These are phyloP conservation scores for Thelephora terrestris DNA, from an alignment of 1,284 basidiomycete genomes.

Conservation along the genomic window DNA sequence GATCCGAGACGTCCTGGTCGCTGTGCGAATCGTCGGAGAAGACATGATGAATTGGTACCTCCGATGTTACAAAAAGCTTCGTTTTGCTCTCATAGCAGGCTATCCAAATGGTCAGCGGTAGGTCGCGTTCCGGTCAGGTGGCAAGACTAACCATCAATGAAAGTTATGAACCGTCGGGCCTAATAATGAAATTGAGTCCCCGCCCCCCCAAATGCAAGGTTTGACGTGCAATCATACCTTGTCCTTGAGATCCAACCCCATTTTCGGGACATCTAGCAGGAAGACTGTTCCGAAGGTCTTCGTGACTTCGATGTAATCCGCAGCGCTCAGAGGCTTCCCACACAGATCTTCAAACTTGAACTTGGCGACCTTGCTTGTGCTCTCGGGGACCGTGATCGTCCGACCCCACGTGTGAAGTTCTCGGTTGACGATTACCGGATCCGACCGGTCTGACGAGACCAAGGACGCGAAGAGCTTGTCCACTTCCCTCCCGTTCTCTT, in stretches of 20 bases:
- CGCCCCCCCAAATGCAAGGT: neutral
- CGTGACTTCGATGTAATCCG: conserved; percentile 95
- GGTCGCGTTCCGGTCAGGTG: neutral
- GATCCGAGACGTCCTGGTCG: conserved; percentile 50
- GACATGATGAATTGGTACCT: conserved; percentile 80
- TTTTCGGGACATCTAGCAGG: conserved; percentile 78
- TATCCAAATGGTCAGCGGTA: conserved; percentile 17
- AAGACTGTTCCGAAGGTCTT: conserved; percentile 84
- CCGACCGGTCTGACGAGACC: conserved; percentile 41
- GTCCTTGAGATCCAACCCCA: conserved; percentile 85
- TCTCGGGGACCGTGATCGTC: conserved; percentile 69
- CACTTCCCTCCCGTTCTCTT: conserved; percentile 60
- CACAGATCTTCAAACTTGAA: conserved; percentile 89
- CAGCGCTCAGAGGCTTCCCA: conserved; percentile 82
- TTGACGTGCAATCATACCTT: conserved; percentile 37
- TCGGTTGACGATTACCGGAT: conserved; percentile 56
- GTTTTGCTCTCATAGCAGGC: conserved; percentile 92
- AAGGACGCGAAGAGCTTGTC: conserved; percentile 76
- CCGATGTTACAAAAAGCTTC: conserved; percentile 82
- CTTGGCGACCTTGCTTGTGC: conserved; percentile 70
- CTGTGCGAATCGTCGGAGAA: conserved; percentile 64
- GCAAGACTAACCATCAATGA: conserved; percentile 71
- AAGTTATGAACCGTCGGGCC: conserved; percentile 95
- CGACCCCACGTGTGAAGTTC: conserved; percentile 86
- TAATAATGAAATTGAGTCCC: conserved; percentile 17